Percentiles rank a stretch among this genome's conserved stretches.
These are phyloP conservation scores for Penicillium tannophilum DNA, from an alignment of 495 filamentous ascomycete genomes.

Conservation along the genomic window DNA sequence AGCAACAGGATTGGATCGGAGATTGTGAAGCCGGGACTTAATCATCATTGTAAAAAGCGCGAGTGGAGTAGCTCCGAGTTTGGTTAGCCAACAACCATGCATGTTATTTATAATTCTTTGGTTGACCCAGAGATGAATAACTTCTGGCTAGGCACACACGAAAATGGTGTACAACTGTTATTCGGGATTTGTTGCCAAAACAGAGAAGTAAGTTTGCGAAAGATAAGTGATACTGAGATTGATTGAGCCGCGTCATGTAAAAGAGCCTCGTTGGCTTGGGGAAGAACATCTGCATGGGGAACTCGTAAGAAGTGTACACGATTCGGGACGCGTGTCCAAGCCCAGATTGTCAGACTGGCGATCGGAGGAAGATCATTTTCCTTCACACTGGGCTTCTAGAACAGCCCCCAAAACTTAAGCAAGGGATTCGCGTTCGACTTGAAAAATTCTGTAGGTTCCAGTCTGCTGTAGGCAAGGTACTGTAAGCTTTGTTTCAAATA, in stretches of 20 bases:
- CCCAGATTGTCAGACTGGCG: constrained; percentile 13
- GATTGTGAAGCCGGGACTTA: constrained; percentile 9
- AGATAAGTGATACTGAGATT: neutral
- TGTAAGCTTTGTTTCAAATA: neutral
- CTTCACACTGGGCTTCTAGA: constrained; percentile 13
- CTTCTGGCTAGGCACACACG: constrained; percentile 7
- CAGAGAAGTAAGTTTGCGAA: neutral
- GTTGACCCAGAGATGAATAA: constrained; percentile 11
- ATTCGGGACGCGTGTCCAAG: constrained; percentile 17
- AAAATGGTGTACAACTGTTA: neutral
- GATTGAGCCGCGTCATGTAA: neutral
- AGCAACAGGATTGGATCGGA: constrained; percentile 23
- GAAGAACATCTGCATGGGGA: constrained; percentile 2
- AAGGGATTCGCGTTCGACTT: neutral
- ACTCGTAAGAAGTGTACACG: constrained; percentile 9
- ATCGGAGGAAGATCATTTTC: constrained; percentile 13
- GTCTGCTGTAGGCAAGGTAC: neutral
- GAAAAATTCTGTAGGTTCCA: neutral
- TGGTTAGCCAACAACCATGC: constrained; percentile 16
- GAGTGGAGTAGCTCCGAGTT: constrained; percentile 9
- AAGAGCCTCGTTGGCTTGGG: neutral
- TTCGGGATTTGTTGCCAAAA: neutral
- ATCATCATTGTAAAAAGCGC: constrained; percentile 12
- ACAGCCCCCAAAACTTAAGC: neutral
- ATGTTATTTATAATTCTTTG: constrained; percentile 20